Conservation (phyloP, 2,329 filamentous ascomycete genomes). For the Trichophyton schoenleinii region DNA sequence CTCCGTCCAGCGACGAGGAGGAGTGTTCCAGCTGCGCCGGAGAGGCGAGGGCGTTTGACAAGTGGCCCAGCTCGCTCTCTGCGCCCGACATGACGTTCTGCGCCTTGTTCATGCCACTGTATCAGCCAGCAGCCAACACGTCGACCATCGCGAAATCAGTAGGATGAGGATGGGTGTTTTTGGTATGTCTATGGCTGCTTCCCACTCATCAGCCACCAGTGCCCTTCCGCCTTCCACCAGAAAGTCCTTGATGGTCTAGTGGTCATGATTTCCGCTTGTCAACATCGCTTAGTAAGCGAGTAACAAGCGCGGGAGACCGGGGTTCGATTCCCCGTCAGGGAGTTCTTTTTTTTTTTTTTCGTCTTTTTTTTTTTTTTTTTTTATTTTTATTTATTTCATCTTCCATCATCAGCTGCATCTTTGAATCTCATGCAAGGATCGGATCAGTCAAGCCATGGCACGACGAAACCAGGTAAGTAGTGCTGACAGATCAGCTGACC, state of each 20-base stretch:
- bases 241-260: slow-evolving; percentile 12
- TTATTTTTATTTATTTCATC: background rate
- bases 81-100: background rate
- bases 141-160: background rate
- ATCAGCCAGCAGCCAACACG: no score
- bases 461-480: no score
- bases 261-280: slow-evolving; percentile 14
- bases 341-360: slow-evolving; percentile 6
- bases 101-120: background rate
- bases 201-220: background rate
- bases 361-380: background rate
- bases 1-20: slow-evolving; percentile 33
- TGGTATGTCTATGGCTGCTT: background rate
- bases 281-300: background rate
- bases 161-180: no score
- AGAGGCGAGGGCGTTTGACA: slow-evolving; percentile 36
- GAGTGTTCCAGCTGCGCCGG: slow-evolving; percentile 34
- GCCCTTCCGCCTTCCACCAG: background rate
- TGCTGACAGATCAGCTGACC: no score
- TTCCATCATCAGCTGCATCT: background rate
- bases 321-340: slow-evolving; percentile 14
- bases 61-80: slow-evolving; percentile 19
- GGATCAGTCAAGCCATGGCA: no score
- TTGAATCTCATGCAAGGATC: background rate
- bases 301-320: slow-evolving; percentile 13